Conservation (phyloP, 139 green algal genomes). For the Chlorella ohadii region DNA sequence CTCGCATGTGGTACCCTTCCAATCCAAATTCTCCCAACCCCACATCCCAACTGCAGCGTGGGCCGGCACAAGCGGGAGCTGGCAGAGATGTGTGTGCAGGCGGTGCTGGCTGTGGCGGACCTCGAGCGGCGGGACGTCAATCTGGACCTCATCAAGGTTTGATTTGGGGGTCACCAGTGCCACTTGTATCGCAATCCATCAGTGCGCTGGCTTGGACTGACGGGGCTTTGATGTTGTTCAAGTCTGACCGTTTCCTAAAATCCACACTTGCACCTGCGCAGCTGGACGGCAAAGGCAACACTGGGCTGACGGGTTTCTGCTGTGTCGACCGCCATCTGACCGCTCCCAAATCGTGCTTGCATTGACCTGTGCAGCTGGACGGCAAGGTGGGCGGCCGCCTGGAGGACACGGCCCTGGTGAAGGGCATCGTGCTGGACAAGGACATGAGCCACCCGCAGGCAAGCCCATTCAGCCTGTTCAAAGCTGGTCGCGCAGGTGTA, state of each 20-base stretch:
- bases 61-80: constrained; percentile 94
- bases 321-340: too few relatives aligned
- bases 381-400: constrained; percentile 97
- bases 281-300: too few relatives aligned
- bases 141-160: constrained; percentile 98
- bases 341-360: too few relatives aligned
- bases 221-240: too few relatives aligned
- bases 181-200: too few relatives aligned
- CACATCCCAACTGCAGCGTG: constrained; percentile 91
- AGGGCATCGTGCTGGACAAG: constrained; percentile 99
- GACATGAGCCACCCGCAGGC: constrained; percentile 97
- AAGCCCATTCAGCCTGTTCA: background rate
- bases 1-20: too few relatives aligned
- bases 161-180: background rate
- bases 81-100: constrained; percentile 98
- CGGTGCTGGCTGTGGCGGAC: constrained; percentile 97
- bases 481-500: too few relatives aligned
- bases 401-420: constrained; percentile 94
- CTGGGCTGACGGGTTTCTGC: too few relatives aligned
- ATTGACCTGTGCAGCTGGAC: constrained; percentile 82
- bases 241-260: too few relatives aligned
- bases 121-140: constrained; percentile 96
- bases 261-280: too few relatives aligned
- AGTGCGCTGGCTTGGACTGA: too few relatives aligned
- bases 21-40: too few relatives aligned